Base-by-base conservation (phyloP, 495 filamentous ascomycete species). In the Cairneyella variabilis region DNA sequence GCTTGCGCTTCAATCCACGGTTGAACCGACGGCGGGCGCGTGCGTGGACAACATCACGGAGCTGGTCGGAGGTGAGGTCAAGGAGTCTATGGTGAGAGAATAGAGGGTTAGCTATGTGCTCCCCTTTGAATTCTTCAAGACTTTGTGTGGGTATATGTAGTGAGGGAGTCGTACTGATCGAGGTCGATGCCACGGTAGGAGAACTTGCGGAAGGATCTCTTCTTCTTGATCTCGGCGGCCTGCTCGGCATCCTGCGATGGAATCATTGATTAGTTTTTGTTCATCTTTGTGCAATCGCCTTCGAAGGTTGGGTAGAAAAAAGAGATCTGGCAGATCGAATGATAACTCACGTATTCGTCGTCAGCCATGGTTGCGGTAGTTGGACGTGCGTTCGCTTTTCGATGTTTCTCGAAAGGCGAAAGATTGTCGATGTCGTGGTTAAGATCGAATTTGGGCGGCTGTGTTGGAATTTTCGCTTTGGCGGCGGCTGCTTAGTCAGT, bases 151-250 rank as follows among this genome's bases (percentile, higher is more conserved):
- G 30, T 48, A 18, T n/a, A n/a, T 47, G 39, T 49, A 56, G 57
- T 57, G 56, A 57, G 49, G 58, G 76, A 88, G 64, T 26, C 44
- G 44, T 89, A 96, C 92, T 95, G 88, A 74, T 98, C 93, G 74
- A 98, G 91, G 73, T 98, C 93, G 75, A 97, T 88, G 63, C 93
- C 93, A 70, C 93, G 91, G 86, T 97, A 98, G 63, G 92, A 93
- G 75, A 98, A 98, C 85, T 97, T 97, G 79, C 91, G 88, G 89
- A 97, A 97, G 68, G 90, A 79, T 90, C 92, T 95, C 79, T 84
- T 93, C 84, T 90, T 95, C 90, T 98, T 97, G 77, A 96, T 81
- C 85, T 96, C 92, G 69, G 90, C 90, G 77, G 90, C 90, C 83
- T 91, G 88, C 80, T 91, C 90, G 76, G 90, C 82, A 77, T 96